Conservation (phyloP, 129 eudicot genomes). For the Flaveria linearis region DNA sequence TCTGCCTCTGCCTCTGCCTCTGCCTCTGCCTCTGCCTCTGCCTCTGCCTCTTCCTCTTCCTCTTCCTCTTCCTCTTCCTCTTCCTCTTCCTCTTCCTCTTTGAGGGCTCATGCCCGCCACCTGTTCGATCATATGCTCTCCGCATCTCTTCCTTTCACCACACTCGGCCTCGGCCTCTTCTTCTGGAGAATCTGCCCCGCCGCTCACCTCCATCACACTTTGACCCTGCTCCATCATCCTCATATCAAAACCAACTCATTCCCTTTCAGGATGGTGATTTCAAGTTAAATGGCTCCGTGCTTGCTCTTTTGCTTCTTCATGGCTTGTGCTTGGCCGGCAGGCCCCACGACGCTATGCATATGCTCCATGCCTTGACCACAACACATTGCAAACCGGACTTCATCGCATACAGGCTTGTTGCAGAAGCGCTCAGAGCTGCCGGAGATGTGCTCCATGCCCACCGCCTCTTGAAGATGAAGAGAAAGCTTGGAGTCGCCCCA, state of each 20-base stretch:
- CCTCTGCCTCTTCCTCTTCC: no score
- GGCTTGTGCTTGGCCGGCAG: slow-evolving; percentile 61
- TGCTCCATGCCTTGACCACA: slow-evolving; percentile 58
- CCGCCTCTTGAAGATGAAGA: slow-evolving; percentile 68
- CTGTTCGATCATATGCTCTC: slow-evolving; percentile 80
- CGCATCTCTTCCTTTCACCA: slow-evolving; percentile 53
- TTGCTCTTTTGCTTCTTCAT: slow-evolving; percentile 76
- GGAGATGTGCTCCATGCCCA: slow-evolving; percentile 52
- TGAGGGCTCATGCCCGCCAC: slow-evolving; percentile 37
- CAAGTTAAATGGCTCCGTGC: slow-evolving; percentile 60
- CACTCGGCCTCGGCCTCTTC: slow-evolving; percentile 82
- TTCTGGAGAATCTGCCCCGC: slow-evolving; percentile 62
- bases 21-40: not conserved
- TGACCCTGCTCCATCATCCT: slow-evolving; percentile 57
- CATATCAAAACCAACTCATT: slow-evolving; percentile 34
- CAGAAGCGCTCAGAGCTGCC: slow-evolving; percentile 53
- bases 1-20: slow-evolving; percentile 58
- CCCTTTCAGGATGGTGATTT: slow-evolving; percentile 15
- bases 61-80: no score
- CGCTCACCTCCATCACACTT: slow-evolving; percentile 37
- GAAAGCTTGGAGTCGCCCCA: slow-evolving; percentile 90
- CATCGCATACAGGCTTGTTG: slow-evolving; percentile 85
- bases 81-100: no score
- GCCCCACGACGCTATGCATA: slow-evolving; percentile 50
- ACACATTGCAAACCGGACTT: slow-evolving; percentile 88